Percentiles rank a stretch among this genome's conserved stretches.
These are phyloP conservation scores for Ramichloridium luteum DNA, from an alignment of 2,329 filamentous ascomycete species.

Conservation along the genomic window DNA sequence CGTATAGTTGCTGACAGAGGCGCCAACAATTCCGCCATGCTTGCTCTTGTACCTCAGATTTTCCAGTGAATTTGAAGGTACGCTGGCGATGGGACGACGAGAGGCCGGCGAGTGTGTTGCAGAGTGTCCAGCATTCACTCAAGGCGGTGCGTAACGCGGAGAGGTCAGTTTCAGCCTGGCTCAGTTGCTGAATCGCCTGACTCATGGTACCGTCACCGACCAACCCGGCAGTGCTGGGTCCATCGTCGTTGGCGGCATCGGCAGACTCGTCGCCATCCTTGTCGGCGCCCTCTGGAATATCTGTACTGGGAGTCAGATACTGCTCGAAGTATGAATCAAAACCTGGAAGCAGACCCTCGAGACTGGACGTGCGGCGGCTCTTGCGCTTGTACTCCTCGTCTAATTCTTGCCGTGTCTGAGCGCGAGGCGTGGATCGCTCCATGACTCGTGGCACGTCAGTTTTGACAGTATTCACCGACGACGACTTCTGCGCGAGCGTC, in stretches of 20 bases:
- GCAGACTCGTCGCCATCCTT: constrained; percentile 21
- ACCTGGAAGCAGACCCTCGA: constrained; percentile 51
- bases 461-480: constrained; percentile 52
- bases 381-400: constrained; percentile 43
- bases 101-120: constrained; percentile 75
- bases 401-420: constrained; percentile 69
- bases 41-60: constrained; percentile 66
- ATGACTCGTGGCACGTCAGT: constrained; percentile 53
- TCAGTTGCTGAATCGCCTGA: constrained; percentile 39
- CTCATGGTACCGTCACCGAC: constrained; percentile 29
- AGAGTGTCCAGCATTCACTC: constrained; percentile 84
- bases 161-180: constrained; percentile 50
- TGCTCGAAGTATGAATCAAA: constrained; percentile 8
- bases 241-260: constrained; percentile 10
- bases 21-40: constrained; percentile 94
- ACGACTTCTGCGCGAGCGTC: constrained; percentile 25
- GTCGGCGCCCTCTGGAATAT: constrained; percentile 36
- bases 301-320: constrained; percentile 21
- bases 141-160: constrained; percentile 61
- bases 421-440: constrained; percentile 67
- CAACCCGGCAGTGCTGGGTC: constrained; percentile 23
- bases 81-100: constrained; percentile 73
- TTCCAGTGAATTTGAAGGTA: constrained; percentile 63
- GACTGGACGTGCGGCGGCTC: constrained; percentile 56
- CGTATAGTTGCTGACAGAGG: constrained; percentile 78